Base-by-base conservation (phyloP, 176 grass and related monocot genomes). In the Triticum urartu region DNA sequence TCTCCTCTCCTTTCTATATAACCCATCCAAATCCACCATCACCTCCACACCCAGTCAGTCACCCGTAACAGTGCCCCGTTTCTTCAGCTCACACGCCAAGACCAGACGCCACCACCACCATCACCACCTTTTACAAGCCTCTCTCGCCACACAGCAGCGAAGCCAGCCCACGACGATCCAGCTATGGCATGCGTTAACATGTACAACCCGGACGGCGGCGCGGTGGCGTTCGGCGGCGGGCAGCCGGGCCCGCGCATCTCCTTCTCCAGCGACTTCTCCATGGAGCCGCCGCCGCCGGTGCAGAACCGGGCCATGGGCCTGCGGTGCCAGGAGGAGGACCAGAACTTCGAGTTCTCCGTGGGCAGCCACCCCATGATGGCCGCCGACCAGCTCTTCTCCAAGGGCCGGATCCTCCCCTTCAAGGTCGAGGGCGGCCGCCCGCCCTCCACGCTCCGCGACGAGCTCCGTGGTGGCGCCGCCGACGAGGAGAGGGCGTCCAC, bases 311-410 rank as follows among this genome's bases (percentile, higher is more conserved):
- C 89, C 39, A 81, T 68, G 79, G 87, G 84, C 13, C 90, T 87
- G 71, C 79, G 85, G 9, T 83, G 90, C 72, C 90, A 89, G 77
- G 87, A 93, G 64, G 87, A 86, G 50, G 97, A 98, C 66, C 77
- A 88, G 21, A 84, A 99, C 92, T 99, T 99, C 81, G 97, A 96
- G 89, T 99, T 99, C 89, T 92, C 93, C 24, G 92, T 94, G 58
- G 89, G 92, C 20, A 88, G 94, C 87, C 92, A 90, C 79, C 90
- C 89, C 65, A 99, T 96, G 94, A 99, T 94, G 83, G 97, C 92
- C 20, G 97, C 97, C 40, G 97, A 99, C 83, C 90, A 99, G 92
- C 94, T 99, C 85, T 99, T 99, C 90, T 99, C 90, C 82, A 99
- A 99, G 89, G 97, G 97, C 58, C 81, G 92, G 74, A 91, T 99